Conservation (phyloP, 2,329 filamentous ascomycete species). For the Cordyceps tenuipes region DNA sequence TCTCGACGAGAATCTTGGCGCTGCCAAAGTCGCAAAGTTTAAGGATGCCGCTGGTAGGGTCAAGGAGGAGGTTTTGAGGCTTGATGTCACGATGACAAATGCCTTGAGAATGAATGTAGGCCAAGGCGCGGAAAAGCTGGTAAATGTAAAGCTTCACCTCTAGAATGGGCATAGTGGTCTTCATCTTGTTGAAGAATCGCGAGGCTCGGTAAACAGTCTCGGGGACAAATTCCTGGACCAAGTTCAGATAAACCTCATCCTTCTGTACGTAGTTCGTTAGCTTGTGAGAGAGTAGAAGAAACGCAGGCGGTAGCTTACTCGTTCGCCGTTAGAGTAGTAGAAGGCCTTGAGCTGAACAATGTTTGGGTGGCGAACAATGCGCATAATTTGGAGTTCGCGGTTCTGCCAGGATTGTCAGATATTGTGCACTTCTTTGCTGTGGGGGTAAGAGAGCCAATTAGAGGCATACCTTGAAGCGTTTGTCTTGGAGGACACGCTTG, state of each 20-base stretch:
- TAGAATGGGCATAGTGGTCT: slow-evolving; percentile 97
- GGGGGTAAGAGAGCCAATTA: background rate
- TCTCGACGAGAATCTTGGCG: slow-evolving; percentile 96
- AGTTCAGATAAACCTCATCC: slow-evolving; percentile 97
- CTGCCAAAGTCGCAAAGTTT: slow-evolving; percentile 99
- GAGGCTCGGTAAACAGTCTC: slow-evolving; percentile 98
- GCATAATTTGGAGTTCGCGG: slow-evolving; percentile 98
- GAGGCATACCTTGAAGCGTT: slow-evolving; percentile 85
- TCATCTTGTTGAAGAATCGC: slow-evolving; percentile 99
- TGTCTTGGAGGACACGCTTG: slow-evolving; percentile 97
- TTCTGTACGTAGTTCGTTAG: slow-evolving; percentile 46
- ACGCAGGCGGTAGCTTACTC: slow-evolving; percentile 49
- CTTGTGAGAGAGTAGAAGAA: background rate
- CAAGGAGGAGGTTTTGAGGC: slow-evolving; percentile 91
- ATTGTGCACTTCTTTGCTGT: background rate
- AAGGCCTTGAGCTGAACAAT: slow-evolving; percentile 99
- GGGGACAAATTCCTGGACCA: slow-evolving; percentile 95
- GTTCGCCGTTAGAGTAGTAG: slow-evolving; percentile 98
- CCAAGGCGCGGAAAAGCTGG: slow-evolving; percentile 94
- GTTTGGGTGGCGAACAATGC: slow-evolving; percentile 96
- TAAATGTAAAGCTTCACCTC: slow-evolving; percentile 99
- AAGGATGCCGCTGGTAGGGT: slow-evolving; percentile 81
- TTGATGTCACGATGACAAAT: slow-evolving; percentile 99
- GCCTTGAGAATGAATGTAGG: slow-evolving; percentile 98
- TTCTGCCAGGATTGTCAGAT: slow-evolving; percentile 55